These are phyloP conservation scores for Suhomyces taliae DNA, from an alignment of 1,139 yeast species.

Conservation along the genomic window DNA sequence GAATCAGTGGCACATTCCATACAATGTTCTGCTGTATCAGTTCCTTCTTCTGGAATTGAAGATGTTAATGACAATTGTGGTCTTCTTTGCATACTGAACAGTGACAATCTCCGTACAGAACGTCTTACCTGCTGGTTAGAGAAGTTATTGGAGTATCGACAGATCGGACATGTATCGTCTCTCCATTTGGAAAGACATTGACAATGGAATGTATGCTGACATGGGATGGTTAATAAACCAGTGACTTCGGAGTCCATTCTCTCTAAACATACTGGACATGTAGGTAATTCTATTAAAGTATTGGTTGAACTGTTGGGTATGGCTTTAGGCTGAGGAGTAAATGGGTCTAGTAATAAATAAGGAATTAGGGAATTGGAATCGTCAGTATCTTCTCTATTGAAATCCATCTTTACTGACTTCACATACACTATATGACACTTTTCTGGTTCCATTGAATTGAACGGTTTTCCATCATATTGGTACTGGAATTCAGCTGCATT, in stretches of 20 bases:
- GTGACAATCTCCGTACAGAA: constrained; percentile 36
- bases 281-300: constrained; percentile 66
- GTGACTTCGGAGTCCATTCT: constrained; percentile 81
- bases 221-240: constrained; percentile 83
- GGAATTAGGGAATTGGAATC: constrained; percentile 49
- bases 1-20: constrained; percentile 33
- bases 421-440: constrained; percentile 76
- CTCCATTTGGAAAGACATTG: constrained; percentile 87
- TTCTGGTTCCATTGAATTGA: constrained; percentile 89
- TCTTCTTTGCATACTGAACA: constrained; percentile 19
- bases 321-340: constrained; percentile 31
- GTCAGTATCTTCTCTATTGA: constrained; percentile 14
- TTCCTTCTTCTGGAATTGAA: constrained; percentile 1
- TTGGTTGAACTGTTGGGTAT: constrained; percentile 8
- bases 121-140: constrained; percentile 39
- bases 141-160: constrained; percentile 66
- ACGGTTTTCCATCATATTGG: constrained; percentile 68
- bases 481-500: constrained; percentile 64
- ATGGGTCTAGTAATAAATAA: constrained; percentile 72
- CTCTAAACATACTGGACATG: constrained; percentile 93
- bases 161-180: constrained; percentile 90
- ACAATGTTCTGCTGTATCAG: constrained; percentile 29
- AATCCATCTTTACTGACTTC: constrained; percentile 51
- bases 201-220: constrained; percentile 94
- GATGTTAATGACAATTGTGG: constrained; percentile 6